A percentile compares a stretch with the other conserved stretches of the same genome.
Conservation (phyloP, 2,329 filamentous ascomycete genomes). For the Sporothrix euskadiensis region DNA sequence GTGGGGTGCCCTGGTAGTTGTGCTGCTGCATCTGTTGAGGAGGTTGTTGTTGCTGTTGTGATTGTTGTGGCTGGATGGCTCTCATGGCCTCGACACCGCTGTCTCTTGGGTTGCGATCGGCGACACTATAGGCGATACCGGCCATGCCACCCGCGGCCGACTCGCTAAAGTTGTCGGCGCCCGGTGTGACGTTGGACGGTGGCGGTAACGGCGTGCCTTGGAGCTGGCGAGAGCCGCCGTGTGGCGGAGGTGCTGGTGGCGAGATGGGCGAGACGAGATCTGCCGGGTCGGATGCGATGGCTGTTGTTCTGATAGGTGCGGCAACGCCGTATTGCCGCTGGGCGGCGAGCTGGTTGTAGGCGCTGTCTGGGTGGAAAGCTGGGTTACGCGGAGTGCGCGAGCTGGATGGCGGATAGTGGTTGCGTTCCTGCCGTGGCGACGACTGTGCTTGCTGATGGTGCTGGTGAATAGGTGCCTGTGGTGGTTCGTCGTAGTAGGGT, state of each 20-base stretch:
- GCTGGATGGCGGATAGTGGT: slow-evolving; percentile 32
- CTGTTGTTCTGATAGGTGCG: slow-evolving; percentile 32
- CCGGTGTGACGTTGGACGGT: slow-evolving; percentile 55
- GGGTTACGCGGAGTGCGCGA: slow-evolving; percentile 28
- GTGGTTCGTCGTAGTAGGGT: slow-evolving; percentile 30
- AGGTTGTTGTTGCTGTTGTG: slow-evolving; percentile 32
- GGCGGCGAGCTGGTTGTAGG: slow-evolving; percentile 41
- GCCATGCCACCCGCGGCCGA: slow-evolving; percentile 65
- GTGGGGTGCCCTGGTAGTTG: slow-evolving; percentile 33
- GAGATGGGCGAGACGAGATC: slow-evolving; percentile 37
- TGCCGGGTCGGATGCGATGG: background rate
- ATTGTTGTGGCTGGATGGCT: slow-evolving; percentile 35
- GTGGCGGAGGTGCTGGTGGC: slow-evolving; percentile 35
- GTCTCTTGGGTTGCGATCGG: slow-evolving; percentile 63
- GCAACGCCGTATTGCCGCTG: slow-evolving; percentile 35
- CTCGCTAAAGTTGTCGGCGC: slow-evolving; percentile 67
- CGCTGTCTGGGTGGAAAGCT: slow-evolving; percentile 43
- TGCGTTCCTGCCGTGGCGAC: slow-evolving; percentile 28
- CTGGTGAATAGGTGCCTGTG: slow-evolving; percentile 25
- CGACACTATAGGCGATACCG: slow-evolving; percentile 66
- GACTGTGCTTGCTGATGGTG: slow-evolving; percentile 23
- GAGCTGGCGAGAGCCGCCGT: slow-evolving; percentile 19
- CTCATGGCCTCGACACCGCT: slow-evolving; percentile 65
- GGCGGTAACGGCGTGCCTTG: slow-evolving; percentile 35
- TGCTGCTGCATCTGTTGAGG: slow-evolving; percentile 32